Conservation (phyloP, 768 basidiomycete species). For the Podaxis mareebaensis region DNA sequence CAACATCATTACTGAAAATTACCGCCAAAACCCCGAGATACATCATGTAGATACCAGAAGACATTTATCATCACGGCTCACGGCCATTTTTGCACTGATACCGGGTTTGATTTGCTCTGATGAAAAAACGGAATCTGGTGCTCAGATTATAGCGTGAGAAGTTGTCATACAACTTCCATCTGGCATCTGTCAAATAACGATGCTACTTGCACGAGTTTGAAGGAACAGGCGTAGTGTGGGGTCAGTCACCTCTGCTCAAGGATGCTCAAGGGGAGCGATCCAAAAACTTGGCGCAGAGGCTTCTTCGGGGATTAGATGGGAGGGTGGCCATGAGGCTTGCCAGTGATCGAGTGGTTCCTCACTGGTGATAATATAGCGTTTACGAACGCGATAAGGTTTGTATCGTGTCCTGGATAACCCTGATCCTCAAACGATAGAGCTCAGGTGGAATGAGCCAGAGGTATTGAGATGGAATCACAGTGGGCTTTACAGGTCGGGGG, state of each 20-base stretch:
- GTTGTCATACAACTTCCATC: not conserved
- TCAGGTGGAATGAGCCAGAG: conserved; percentile 1
- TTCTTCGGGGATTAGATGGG: conserved; percentile 14
- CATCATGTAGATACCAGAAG: not conserved
- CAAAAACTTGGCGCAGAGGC: not conserved
- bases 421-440: not conserved
- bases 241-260: not conserved
- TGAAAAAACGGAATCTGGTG: not conserved
- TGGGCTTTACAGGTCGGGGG: not conserved
- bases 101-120: not conserved
- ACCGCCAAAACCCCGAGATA: not conserved
- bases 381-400: not conserved
- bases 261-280: not conserved
- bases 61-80: not conserved
- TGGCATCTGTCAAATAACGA: not conserved
- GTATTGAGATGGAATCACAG: conserved; percentile 1
- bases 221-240: not conserved
- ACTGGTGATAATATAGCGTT: not conserved
- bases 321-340: conserved; percentile 3
- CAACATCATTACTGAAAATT: not conserved
- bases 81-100: not conserved
- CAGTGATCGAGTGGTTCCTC: conserved; percentile 12
- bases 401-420: not conserved
- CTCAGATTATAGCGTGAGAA: not conserved
- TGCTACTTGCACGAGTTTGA: not conserved